Conservation (phyloP, 2,329 filamentous ascomycete species). For the Coleophoma crateriformis region DNA sequence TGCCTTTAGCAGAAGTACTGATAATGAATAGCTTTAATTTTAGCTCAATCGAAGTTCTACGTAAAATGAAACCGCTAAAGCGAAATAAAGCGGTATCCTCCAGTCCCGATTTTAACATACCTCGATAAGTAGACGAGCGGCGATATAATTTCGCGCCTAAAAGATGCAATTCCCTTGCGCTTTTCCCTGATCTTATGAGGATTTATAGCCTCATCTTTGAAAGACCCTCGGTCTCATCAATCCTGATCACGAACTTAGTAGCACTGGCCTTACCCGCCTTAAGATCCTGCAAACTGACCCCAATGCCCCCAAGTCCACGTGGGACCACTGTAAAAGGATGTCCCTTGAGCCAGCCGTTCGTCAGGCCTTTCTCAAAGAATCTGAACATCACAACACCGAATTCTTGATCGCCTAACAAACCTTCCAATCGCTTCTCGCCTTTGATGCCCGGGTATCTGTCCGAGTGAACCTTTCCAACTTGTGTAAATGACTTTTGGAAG, state of each 20-base stretch:
- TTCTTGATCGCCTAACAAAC: not conserved
- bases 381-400: not conserved
- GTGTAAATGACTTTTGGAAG: not conserved
- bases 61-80: no score
- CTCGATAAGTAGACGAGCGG: no score
- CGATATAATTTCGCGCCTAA: no score
- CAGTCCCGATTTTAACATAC: no score
- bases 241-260: not conserved
- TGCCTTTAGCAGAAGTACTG: no score
- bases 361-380: not conserved
- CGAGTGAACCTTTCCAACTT: not conserved
- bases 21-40: no score
- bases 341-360: not conserved
- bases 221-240: not conserved
- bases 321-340: not conserved
- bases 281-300: not conserved
- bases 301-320: not conserved
- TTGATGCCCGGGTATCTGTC: not conserved
- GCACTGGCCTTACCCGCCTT: not conserved
- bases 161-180: no score
- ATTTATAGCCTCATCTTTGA: no score
- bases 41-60: no score
- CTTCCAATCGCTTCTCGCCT: no score
- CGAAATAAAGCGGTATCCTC: no score
- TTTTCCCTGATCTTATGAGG: no score